Conservation (phyloP, 257 asterid species). For the Jacaranda copaia region DNA sequence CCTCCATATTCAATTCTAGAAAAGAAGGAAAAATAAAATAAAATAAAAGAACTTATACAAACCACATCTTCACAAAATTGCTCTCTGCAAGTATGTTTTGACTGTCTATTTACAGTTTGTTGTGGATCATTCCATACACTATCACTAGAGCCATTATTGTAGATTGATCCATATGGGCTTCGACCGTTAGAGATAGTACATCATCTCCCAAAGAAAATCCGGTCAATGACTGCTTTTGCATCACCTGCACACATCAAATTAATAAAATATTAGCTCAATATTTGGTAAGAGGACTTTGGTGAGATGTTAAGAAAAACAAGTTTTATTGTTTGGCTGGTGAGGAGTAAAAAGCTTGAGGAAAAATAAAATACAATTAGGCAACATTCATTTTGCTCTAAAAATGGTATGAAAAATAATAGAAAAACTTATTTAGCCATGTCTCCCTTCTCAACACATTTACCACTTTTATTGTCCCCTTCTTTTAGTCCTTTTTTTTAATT, state of each 20-base stretch:
- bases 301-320: too few species aligned
- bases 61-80: not conserved
- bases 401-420: too few species aligned
- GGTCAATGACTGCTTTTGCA: slow-evolving; percentile 49
- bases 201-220: slow-evolving; percentile 70
- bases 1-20: not conserved
- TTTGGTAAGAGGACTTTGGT: not conserved
- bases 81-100: not conserved
- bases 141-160: slow-evolving; percentile 65
- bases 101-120: slow-evolving; percentile 40
- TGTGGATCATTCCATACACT: slow-evolving; percentile 59
- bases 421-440: too few species aligned
- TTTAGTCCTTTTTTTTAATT: too few species aligned
- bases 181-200: slow-evolving; percentile 63
- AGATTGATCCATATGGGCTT: slow-evolving; percentile 61
- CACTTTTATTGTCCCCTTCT: too few species aligned
- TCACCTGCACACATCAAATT: slow-evolving; percentile 48
- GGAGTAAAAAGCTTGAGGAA: too few species aligned
- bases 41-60: not conserved
- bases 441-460: too few species aligned
- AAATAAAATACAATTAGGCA: too few species aligned
- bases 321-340: too few species aligned
- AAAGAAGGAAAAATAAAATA: not conserved
- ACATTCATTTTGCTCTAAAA: too few species aligned
- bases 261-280: not conserved